phyloP scores from a whole-genome alignment of 2,329 filamentous ascomycete genomes.

The Cryphonectria radicalis region DNA sequence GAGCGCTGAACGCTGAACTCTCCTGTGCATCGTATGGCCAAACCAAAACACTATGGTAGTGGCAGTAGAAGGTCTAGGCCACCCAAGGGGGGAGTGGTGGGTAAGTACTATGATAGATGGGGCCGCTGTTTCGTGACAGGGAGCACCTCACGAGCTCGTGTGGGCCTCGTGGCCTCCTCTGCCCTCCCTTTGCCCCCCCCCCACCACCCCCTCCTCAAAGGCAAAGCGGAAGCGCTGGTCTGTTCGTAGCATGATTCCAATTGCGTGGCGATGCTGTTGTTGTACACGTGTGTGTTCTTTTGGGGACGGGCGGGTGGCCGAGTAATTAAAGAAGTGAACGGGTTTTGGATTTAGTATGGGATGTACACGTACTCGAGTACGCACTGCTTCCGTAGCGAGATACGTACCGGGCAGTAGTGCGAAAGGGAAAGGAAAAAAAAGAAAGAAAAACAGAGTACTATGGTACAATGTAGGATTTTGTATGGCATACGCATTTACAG shows the following conservation, averaged over 20 bases:
- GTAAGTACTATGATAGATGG: neutral
- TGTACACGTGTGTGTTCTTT: neutral
- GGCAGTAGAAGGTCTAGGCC: neutral
- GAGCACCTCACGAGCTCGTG: constrained; percentile 1
- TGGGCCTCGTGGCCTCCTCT: neutral
- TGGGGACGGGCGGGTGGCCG: neutral
- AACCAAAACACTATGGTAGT: neutral
- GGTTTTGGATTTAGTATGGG: neutral
- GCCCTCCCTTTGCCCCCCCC: neutral
- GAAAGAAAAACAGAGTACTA: neutral
- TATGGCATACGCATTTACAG: neutral
- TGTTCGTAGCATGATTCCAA: neutral
- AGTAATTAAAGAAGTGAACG: neutral
- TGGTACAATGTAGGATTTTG: neutral
- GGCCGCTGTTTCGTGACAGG: constrained; percentile 4
- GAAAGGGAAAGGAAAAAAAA: neutral
- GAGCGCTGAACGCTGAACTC: neutral
- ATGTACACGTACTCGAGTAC: constrained; percentile 1
- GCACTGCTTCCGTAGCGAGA: neutral
- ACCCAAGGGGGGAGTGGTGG: neutral
- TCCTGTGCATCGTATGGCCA: neutral
- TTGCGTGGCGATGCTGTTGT: neutral
- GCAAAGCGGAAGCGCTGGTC: neutral
- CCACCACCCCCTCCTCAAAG: neutral
- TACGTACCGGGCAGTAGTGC: neutral